phyloP scores from a whole-genome alignment of 179 eudicot genomes.

The Corrigiola litoralis region DNA sequence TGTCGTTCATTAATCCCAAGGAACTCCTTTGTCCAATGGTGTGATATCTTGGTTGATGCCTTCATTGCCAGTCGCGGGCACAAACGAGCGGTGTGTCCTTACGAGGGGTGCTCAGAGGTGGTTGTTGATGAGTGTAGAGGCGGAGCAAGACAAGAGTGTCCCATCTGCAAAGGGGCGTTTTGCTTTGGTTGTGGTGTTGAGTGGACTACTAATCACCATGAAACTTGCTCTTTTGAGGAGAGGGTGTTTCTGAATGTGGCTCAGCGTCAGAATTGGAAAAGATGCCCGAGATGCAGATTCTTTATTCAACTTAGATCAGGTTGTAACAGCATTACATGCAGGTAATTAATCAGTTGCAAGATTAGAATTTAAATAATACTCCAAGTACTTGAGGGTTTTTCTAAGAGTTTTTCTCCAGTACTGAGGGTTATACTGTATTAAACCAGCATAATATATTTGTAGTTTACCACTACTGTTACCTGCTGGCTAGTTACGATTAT shows the following conservation, averaged over 20 bases:
- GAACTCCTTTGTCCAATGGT: neutral
- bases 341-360: no score
- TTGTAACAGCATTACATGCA: neutral
- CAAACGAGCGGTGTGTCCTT: neutral
- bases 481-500: no score
- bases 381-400: no score
- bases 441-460: no score
- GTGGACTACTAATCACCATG: neutral
- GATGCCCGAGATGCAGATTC: constrained; percentile 1
- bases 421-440: no score
- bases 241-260: constrained; percentile 1
- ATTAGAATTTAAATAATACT: no score
- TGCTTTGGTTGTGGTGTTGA: neutral
- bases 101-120: neutral
- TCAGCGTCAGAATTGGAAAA: neutral
- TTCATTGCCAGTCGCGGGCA: neutral
- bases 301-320: neutral
- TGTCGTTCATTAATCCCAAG: neutral
- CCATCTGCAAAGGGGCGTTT: neutral
- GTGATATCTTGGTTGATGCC: neutral
- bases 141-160: constrained; percentile 2
- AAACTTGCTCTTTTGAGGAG: neutral
- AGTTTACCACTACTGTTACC: no score
- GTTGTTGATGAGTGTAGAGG: constrained; percentile 4
- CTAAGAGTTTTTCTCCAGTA: no score